Conservation (phyloP, 2,329 filamentous ascomycete genomes). For the Clonostachys sp. region DNA sequence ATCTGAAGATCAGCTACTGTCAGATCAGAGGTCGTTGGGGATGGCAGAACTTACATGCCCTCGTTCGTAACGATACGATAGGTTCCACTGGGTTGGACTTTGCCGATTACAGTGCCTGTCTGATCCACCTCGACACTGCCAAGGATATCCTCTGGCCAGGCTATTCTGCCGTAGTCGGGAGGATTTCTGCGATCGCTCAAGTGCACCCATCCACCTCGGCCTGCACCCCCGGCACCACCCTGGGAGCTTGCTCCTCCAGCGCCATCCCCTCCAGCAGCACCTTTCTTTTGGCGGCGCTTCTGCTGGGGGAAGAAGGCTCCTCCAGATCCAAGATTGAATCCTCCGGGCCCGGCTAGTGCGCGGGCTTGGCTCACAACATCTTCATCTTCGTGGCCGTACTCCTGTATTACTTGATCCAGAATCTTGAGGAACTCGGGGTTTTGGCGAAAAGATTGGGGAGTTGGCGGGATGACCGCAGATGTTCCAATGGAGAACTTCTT, state of each 20-base stretch:
- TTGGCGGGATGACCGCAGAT: conserved; percentile 54
- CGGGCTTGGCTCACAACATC: conserved; percentile 50
- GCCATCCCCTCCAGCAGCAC: conserved; percentile 36
- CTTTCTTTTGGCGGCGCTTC: conserved; percentile 29
- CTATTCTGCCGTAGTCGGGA: conserved; percentile 63
- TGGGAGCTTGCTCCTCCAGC: conserved; percentile 54
- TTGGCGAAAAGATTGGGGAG: conserved; percentile 52
- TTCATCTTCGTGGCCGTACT: conserved; percentile 53
- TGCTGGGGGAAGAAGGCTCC: conserved; percentile 43
- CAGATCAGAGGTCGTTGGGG: not conserved
- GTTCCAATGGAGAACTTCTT: conserved; percentile 53
- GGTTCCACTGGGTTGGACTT: conserved; percentile 55
- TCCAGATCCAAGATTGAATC: conserved; percentile 44
- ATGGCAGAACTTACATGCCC: conserved; percentile 53
- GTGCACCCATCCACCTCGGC: conserved; percentile 59
- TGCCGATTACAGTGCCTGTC: conserved; percentile 50
- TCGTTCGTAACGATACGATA: conserved; percentile 62
- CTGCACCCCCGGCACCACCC: conserved; percentile 56
- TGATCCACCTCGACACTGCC: conserved; percentile 62
- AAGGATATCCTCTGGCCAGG: conserved; percentile 66
- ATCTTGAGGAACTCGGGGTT: conserved; percentile 57
- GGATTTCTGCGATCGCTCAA: conserved; percentile 60
- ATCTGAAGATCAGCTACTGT: not conserved
- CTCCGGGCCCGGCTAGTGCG: conserved; percentile 55
- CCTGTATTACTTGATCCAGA: conserved; percentile 49